Base-by-base conservation (phyloP, 2,329 filamentous ascomycete species). In the Tolypocladium tundrense region DNA sequence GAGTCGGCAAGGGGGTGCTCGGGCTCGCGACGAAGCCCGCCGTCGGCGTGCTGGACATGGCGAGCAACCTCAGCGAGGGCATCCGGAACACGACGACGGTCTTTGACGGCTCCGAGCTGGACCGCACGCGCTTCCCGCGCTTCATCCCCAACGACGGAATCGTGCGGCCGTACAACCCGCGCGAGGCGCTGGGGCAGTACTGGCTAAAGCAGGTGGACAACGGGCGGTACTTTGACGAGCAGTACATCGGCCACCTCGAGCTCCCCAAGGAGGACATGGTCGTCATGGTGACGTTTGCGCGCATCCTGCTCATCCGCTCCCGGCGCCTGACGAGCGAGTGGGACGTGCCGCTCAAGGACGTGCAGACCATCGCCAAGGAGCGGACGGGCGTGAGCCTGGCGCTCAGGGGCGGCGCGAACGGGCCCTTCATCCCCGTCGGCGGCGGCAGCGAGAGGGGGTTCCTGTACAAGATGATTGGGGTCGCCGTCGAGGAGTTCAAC, bases 191-290 rank as follows among this genome's bases (percentile, higher is more conserved):
- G 3, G 94, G 94, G 0, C 94, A 99, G 72, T 97, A 91, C 78
- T 99, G 94, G 95, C 86, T 99, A 63, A 99, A 99, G 80, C 96
- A 96, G 59, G 86, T 96, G 13, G 94, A 99, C 74, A 94, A 97
- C 63, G 94, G 94, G 61, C 94, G 92, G 72, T 97, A 93, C 79
- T 99, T 99, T 82, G 88, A 96, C 74, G 94, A 99, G 73, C 84
- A 91, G 69, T 99, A 99, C 76, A 94, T 99, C 71, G 95, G 92
- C 5, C 95, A 99, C 70, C 79, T 99, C 5, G 93, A 99, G 73
- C 82, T 99, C 33, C 89, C 91, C 13, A 85, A 87, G 60, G 90
- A 94, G 70, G 92, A 95, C 69, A 88, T 91, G 79, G 86, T 93
- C 58, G 88, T 92, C 53, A 90, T 97, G 84, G 82, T 99, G 60